These are phyloP conservation scores for Dioscorea alata DNA, from an alignment of 106 monocot genomes.

Conservation along the genomic window DNA sequence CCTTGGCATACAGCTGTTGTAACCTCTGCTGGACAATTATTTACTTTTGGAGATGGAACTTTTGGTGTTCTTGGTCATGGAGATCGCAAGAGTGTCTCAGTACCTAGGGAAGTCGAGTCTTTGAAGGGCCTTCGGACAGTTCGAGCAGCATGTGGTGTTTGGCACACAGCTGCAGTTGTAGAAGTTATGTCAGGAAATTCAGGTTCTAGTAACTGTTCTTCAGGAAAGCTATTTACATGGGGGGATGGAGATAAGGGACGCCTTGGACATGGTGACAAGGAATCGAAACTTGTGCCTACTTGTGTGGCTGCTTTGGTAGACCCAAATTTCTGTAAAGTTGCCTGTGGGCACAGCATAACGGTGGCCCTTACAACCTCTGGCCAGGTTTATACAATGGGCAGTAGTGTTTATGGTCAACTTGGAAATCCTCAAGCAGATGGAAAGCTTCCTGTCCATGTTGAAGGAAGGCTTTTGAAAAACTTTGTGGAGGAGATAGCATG, in stretches of 20 bases:
- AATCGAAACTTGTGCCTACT: conserved; percentile 66
- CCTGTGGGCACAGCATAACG: conserved; percentile 79
- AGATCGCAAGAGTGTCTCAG: conserved; percentile 48
- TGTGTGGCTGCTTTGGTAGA: conserved; percentile 71
- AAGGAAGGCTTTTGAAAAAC: conserved; percentile 61
- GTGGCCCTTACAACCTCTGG: conserved; percentile 69
- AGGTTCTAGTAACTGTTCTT: conserved; percentile 57
- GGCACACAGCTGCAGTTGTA: conserved; percentile 86
- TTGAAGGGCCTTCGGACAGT: conserved; percentile 67
- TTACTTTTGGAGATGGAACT: conserved; percentile 81
- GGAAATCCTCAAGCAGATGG: conserved; percentile 70
- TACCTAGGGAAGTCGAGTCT: conserved; percentile 70
- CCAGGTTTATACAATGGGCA: conserved; percentile 79
- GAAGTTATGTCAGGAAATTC: conserved; percentile 71
- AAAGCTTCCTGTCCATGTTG: conserved; percentile 60
- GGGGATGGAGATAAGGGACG: conserved; percentile 80
- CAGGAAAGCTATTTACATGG: conserved; percentile 81
- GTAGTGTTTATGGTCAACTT: conserved; percentile 78
- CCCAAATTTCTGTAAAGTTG: conserved; percentile 74
- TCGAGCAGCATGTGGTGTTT: conserved; percentile 75
- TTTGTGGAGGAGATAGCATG: conserved; percentile 76
- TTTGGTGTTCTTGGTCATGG: conserved; percentile 91
- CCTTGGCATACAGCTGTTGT: conserved; percentile 85
- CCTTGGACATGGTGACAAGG: conserved; percentile 79
- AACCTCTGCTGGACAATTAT: conserved; percentile 67